A percentile compares a stretch with the other conserved stretches of the same genome.
These are phyloP conservation scores for Candida chauliodis DNA, from an alignment of 805 yeast genomes.

Conservation along the genomic window DNA sequence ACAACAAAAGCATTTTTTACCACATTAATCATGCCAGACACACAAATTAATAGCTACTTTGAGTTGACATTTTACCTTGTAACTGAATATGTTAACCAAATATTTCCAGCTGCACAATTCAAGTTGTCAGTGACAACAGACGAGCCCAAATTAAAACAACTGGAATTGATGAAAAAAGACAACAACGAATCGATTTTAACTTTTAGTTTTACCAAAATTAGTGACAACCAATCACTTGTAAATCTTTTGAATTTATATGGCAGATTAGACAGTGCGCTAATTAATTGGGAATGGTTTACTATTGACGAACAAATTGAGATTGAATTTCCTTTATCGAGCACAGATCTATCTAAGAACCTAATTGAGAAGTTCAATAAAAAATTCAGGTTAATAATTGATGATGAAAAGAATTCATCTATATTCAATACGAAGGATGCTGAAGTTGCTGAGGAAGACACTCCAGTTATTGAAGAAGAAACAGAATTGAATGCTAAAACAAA, in stretches of 20 bases:
- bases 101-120: constrained; percentile 11
- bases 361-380: constrained; percentile 18
- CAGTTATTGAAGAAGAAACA: constrained; percentile 8
- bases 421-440: background rate
- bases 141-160: constrained; percentile 14
- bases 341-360: constrained; percentile 17
- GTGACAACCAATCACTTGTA: constrained; percentile 10
- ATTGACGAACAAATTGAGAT: constrained; percentile 11
- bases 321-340: constrained; percentile 21
- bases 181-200: constrained; percentile 6
- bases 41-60: constrained; percentile 16
- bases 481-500: constrained; percentile 6
- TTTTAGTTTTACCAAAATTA: constrained; percentile 11
- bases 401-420: constrained; percentile 9
- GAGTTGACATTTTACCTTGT: constrained; percentile 20
- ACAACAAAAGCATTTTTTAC: too few species aligned
- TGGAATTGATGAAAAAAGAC: constrained; percentile 7
- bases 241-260: constrained; percentile 9
- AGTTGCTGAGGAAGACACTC: constrained; percentile 3
- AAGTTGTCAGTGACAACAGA: constrained; percentile 6
- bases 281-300: constrained; percentile 21
- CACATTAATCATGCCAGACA: background rate
- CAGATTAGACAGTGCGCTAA: constrained; percentile 17
- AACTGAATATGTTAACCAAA: constrained; percentile 17
- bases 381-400: constrained; percentile 9